Base-by-base conservation (phyloP, 2,329 filamentous ascomycete genomes). In the Phyllosticta citrichinensis region DNA sequence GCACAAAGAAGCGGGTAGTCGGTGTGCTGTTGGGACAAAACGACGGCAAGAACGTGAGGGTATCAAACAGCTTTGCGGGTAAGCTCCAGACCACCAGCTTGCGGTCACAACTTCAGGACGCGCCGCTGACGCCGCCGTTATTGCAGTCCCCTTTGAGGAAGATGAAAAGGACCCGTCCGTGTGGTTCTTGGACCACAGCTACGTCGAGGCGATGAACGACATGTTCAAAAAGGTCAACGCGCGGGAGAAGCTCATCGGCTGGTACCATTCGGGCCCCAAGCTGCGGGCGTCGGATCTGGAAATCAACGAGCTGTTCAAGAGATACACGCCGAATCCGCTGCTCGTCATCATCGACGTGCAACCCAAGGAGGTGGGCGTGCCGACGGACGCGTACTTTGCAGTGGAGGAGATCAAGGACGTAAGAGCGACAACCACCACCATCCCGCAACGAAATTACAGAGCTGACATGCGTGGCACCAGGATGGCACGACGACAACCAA, bases 181-280 rank as follows among this genome's bases (percentile, higher is more conserved):
- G 73, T 99, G 94, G 94, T 99, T 97, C 75, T 79, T 99, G 66
- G 94, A 99, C 75, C 94, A 99, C 83, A 97, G 97, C 83, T 99
- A 97, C 72, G 89, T 99, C 76, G 94, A 99, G 78, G 90, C 88
- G 68, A 99, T 99, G 94, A 96, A 94, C 79, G 94, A 97, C 77
- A 99, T 99, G 94, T 99, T 99, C 84, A 99, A 99, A 82, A 97
- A 97, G 80, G 92, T 99, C 82, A 99, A 99, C 80, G 94, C 94
- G 64, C 83, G 90, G 65, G 94, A 99, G 80, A 97, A 97, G 85
- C 83, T 99, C 75, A 95, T 99, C 82, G 94, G 94, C 72, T 99
- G 94, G 94, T 99, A 99, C 77, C 94, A 99, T 78, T 96, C 94
- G 20, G 94, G 94, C 52, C 94, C 94, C 50, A 99, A 97, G 82